These are phyloP conservation scores for Cercospora sesami DNA, from an alignment of 2,329 filamentous ascomycete species.

Conservation along the genomic window DNA sequence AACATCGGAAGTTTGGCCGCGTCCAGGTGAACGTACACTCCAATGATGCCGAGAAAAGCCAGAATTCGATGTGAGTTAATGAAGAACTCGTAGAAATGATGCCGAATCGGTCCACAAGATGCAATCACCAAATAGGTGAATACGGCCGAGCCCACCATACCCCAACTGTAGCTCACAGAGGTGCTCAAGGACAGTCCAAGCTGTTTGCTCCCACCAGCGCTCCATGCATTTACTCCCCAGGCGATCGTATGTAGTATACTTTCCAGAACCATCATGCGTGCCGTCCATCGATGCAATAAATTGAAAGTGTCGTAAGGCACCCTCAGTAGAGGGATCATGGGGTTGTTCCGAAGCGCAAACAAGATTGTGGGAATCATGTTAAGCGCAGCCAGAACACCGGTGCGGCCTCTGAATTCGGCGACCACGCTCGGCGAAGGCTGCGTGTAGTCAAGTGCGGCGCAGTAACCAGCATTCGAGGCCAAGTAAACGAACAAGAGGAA, in stretches of 20 bases:
- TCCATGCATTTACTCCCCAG: constrained; percentile 67
- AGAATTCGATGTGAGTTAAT: constrained; percentile 80
- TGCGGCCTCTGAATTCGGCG: constrained; percentile 81
- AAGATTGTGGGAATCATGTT: constrained; percentile 91
- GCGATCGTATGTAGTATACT: constrained; percentile 67
- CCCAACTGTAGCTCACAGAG: constrained; percentile 65
- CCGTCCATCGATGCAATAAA: constrained; percentile 80
- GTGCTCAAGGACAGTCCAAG: constrained; percentile 56
- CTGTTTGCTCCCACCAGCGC: constrained; percentile 63
- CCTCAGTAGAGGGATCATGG: constrained; percentile 74
- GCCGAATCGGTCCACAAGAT: constrained; percentile 75
- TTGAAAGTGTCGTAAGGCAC: constrained; percentile 98
- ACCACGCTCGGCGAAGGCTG: constrained; percentile 54
- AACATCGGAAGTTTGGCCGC: constrained; percentile 67
- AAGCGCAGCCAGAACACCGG: constrained; percentile 77
- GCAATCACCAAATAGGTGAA: constrained; percentile 78
- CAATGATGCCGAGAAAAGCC: constrained; percentile 65
- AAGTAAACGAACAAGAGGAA: constrained; percentile 68
- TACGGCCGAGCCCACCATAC: constrained; percentile 58
- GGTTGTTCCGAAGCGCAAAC: constrained; percentile 89
- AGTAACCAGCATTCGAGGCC: constrained; percentile 75
- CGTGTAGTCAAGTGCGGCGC: constrained; percentile 63
- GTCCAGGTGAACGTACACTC: constrained; percentile 76
- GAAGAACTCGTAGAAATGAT: constrained; percentile 84
- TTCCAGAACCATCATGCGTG: constrained; percentile 70